Evolutionary conservation across 257 asterid species (phyloP).

Genomic region (Solanum sitiens): DNA sequence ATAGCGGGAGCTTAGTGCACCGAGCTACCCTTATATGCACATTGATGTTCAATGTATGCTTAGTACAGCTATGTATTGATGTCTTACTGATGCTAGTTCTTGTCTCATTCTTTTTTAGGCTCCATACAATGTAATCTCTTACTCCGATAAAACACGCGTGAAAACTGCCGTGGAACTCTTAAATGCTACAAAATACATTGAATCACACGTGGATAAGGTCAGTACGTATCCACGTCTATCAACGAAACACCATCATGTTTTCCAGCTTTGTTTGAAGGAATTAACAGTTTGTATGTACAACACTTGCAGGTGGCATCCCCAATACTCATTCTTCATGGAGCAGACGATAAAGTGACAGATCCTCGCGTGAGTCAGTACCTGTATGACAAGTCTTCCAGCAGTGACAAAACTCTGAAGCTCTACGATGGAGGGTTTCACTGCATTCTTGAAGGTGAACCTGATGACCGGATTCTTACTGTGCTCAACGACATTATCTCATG

Average conservation of each 20-base stretch:
- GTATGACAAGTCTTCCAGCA: slow-evolving; percentile 51
- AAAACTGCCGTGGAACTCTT: slow-evolving; percentile 90
- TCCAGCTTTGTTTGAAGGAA: neutral
- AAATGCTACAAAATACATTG: slow-evolving; percentile 71
- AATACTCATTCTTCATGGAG: slow-evolving; percentile 86
- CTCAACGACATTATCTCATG: slow-evolving; percentile 66
- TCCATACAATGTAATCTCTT: slow-evolving; percentile 78
- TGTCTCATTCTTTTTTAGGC: slow-evolving; percentile 35
- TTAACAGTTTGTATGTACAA: neutral
- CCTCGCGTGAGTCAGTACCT: slow-evolving; percentile 77
- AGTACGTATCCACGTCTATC: neutral
- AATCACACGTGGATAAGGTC: slow-evolving; percentile 72
- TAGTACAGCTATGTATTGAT: neutral
- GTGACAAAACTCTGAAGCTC: slow-evolving; percentile 77
- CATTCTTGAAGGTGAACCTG: slow-evolving; percentile 98
- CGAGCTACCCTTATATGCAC: neutral
- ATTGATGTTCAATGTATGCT: neutral
- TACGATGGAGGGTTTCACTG: slow-evolving; percentile 84
- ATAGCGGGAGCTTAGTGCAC: neutral
- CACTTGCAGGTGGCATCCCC: slow-evolving; percentile 56
- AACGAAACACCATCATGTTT: neutral
- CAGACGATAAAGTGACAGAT: slow-evolving; percentile 89
- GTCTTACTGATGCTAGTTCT: neutral
- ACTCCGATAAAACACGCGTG: slow-evolving; percentile 72
- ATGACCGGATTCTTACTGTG: slow-evolving; percentile 65